Evolutionary conservation across 23 red algal genomes (phyloP), one percentile per base, ranked within the genome.

Genomic region (Pyropia haitanensis): DNA sequence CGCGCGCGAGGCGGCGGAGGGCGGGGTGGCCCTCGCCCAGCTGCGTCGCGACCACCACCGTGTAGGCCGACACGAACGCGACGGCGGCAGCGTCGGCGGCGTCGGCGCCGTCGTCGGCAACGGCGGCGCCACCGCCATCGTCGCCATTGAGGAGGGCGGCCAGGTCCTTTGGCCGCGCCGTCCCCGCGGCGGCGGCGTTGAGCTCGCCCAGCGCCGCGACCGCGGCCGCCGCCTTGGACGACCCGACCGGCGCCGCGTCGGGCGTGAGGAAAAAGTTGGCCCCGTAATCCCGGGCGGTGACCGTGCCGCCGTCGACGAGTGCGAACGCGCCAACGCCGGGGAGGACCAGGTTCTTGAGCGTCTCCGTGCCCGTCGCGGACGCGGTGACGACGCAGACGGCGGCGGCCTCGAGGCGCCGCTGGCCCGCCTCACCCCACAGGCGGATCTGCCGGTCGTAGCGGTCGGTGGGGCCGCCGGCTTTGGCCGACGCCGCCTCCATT

Each of bases 361-460:
- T 76, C 62, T 97, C 93, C 9, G 93, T 85, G 48, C 73, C 93
- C 48, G 70, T 53, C 50, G 84, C 73, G 21, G 60, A 39, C 64
- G 84, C 75, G 46, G 67, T 70, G 15, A 97, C 71, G 26, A 90
- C 55, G 26, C 76, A 89, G 24, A 97, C 60, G 4, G 73, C 80
- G 28, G 85, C 86, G 25, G 52, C 16, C 51, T 84, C 64, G 15
- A 97, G 61, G 32, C 64, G 71, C 16, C 61, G 18, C 82, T 97
- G 93, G 22, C 84, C 93, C 22, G 53, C 56, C 27, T 97, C 85
- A 57, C 93, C 93, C 93, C 93, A 97, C 61, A 97, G 69, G 12
- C 80, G 71, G 16, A 92, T 53, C 78, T 92, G 88, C 48, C 88
- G 88, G 53, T 82, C 77, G 55, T 91, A 91, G 27, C 66, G 61